Conservation (phyloP, 495 filamentous ascomycete species). For the Penicillium chermesinum region DNA sequence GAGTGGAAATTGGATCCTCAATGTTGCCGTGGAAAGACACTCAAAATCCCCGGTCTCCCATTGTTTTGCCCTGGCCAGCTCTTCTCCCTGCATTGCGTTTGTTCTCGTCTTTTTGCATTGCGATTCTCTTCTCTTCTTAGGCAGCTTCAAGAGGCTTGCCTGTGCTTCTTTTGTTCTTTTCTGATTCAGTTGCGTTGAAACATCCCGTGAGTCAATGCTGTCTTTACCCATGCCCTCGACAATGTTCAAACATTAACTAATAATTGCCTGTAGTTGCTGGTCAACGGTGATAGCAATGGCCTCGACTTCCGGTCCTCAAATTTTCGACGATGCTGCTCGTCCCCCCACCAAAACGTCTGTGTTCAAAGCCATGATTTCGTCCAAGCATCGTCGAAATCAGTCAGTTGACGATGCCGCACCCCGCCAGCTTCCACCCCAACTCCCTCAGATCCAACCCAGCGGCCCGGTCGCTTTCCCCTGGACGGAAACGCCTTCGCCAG, state of each 20-base stretch:
- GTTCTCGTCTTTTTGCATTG: constrained; percentile 12
- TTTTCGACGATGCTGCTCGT: constrained; percentile 43
- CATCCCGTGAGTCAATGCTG: constrained; percentile 26
- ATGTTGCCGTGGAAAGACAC: constrained; percentile 29
- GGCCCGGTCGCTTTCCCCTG: constrained; percentile 23
- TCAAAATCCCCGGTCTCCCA: constrained; percentile 32
- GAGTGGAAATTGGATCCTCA: constrained; percentile 26
- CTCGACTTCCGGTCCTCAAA: constrained; percentile 32
- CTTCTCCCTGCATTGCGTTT: constrained; percentile 19
- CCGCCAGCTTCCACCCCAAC: constrained; percentile 4
- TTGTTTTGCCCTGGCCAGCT: constrained; percentile 18
- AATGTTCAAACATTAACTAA: constrained; percentile 11
- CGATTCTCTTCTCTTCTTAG: not conserved
- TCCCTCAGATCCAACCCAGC: constrained; percentile 13
- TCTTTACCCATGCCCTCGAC: constrained; percentile 16
- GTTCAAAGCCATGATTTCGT: constrained; percentile 42
- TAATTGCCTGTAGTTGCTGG: constrained; percentile 28
- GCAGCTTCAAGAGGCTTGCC: not conserved
- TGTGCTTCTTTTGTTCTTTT: constrained; percentile 13
- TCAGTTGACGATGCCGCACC: constrained; percentile 35
- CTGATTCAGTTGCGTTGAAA: constrained; percentile 8
- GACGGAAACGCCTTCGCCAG: constrained; percentile 18
- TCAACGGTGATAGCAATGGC: constrained; percentile 38
- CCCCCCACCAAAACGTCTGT: constrained; percentile 37
- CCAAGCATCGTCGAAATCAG: constrained; percentile 40